These are phyloP conservation scores for Rhodomyrtus tomentosa DNA, from an alignment of 345 rosid genomes.

Conservation along the genomic window DNA sequence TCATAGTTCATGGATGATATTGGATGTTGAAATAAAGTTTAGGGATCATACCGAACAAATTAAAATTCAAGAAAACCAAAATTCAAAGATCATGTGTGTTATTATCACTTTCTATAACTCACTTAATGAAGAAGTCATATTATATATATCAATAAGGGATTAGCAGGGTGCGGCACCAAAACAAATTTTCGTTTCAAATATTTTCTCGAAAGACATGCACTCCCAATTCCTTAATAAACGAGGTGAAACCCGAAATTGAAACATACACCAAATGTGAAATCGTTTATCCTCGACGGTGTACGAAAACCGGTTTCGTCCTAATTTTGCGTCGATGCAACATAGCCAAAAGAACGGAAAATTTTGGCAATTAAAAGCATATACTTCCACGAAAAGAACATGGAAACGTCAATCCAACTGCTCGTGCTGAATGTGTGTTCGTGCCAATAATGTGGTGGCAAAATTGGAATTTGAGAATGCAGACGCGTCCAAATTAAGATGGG, in stretches of 20 bases:
- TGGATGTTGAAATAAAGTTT: too few species aligned
- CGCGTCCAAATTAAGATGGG: neutral
- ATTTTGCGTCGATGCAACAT: neutral
- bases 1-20: too few species aligned
- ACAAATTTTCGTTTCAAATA: too few species aligned
- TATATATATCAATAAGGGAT: neutral
- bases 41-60: too few species aligned
- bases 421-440: neutral
- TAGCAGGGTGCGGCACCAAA: fast-evolving
- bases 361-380: neutral
- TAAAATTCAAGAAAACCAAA: too few species aligned
- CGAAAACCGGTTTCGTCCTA: fast-evolving
- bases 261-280: neutral
- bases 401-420: neutral
- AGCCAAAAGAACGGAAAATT: neutral
- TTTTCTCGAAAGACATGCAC: neutral
- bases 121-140: neutral
- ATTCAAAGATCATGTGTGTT: too few species aligned
- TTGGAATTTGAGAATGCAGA: neutral
- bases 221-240: neutral
- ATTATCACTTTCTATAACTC: neutral
- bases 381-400: neutral
- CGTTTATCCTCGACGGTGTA: neutral
- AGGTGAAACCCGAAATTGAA: neutral
- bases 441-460: neutral